Evolutionary conservation across 163 green algal species (phyloP), one percentile per base, ranked within the genome.

Genomic region (Trebouxiophyceae sp.): DNA sequence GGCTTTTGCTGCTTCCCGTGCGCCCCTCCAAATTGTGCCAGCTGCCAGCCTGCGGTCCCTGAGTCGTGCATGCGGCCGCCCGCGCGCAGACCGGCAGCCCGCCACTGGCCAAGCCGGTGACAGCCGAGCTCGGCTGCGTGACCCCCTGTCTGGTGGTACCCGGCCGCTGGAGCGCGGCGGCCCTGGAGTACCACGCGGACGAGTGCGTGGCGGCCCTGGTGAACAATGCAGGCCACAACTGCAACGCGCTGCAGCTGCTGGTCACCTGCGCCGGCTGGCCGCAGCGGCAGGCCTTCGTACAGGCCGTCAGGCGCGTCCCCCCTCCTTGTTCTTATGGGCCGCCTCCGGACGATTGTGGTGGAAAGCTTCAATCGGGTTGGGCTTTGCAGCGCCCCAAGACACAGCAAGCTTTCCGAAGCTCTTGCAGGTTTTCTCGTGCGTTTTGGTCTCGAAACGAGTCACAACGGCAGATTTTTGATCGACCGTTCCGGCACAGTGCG

Each of bases 101-200:
- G 1, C 31, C 33, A 2, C 33, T 84, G 20, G 66, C 50, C 8
- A 90, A 88, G 69, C 67, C 54, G 39, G 77, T 95, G 2, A 81
- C 71, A 1, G 89, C 81, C 34, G 89, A 96, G 82, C 82, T 96
- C 34, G 87, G 89, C 30, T 92, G 90, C 60, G 77, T 95, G 2
- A 96, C 89, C 0, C 90, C 90, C 4, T 93, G 87, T 75, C 86
- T 96, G 62, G 75, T 96, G 32, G 77, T 90, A 6, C 90, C 90
- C 0, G 78, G 58, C 2, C 27, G 54, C 4, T 93, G 85, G 87
- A 84, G 34, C 29, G 30, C 77, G 12, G 47, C 57, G 0, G 88
- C 95, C 72, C 54, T 95, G 12, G 66, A 81, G n/a, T 89, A 88
- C 70, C 73, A 89, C 33, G 89, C 89, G 2, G 63, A 74, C 33